Conservation (phyloP, 2,329 filamentous ascomycete species). For the Neobulgaria alba region DNA sequence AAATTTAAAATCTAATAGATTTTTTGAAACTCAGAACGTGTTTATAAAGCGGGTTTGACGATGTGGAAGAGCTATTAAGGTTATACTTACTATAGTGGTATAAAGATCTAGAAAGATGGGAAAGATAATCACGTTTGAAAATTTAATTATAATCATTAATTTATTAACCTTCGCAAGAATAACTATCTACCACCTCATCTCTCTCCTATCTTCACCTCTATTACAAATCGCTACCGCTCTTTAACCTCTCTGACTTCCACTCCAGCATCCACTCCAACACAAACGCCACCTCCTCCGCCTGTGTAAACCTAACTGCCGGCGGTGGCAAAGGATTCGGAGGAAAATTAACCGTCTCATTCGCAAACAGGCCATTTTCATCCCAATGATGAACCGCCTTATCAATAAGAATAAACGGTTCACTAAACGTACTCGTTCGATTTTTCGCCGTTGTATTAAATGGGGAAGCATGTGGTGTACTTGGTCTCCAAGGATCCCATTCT, state of each 20-base stretch:
- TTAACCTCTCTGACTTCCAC: conserved; percentile 36
- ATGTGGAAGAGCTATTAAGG: too few species aligned
- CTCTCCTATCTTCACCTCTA: too few species aligned
- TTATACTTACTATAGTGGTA: too few species aligned
- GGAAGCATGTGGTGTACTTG: conserved; percentile 61
- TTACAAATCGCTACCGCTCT: too few species aligned
- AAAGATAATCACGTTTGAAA: too few species aligned
- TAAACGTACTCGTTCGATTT: conserved; percentile 47
- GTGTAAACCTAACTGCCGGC: conserved; percentile 46
- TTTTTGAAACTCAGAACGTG: too few species aligned
- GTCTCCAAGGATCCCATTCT: conserved; percentile 71
- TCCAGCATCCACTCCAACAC: conserved; percentile 60
- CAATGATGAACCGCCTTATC: conserved; percentile 71
- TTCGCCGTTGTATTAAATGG: conserved; percentile 37
- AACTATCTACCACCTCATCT: too few species aligned
- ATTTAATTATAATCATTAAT: too few species aligned
- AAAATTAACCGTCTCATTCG: conserved; percentile 37
- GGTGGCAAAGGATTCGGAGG: conserved; percentile 43
- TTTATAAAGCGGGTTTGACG: too few species aligned
- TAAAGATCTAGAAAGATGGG: too few species aligned
- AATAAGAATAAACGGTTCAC: conserved; percentile 67
- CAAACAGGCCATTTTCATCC: conserved; percentile 63
- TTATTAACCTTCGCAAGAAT: too few species aligned
- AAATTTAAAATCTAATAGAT: too few species aligned
- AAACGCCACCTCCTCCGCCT: conserved; percentile 49